Evolutionary conservation across 2,329 filamentous ascomycete species (phyloP).

Genomic region (Paecilomyces niveus): DNA sequence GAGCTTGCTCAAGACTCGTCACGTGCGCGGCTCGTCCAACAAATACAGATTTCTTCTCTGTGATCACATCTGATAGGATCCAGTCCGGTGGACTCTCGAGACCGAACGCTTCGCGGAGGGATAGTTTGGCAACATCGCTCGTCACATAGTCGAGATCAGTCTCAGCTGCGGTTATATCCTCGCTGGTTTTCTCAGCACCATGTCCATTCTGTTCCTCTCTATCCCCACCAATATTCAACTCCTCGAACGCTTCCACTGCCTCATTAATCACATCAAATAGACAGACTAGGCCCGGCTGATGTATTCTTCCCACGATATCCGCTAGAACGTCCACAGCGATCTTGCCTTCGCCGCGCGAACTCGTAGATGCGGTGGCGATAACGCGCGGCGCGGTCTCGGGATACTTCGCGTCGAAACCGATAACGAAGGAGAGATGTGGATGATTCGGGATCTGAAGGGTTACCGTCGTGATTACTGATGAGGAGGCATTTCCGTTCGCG

Average conservation of each 20-base stretch:
- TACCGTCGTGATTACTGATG: constrained; percentile 32
- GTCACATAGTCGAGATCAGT: constrained; percentile 7
- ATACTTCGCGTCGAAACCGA: constrained; percentile 66
- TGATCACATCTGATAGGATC: constrained; percentile 65
- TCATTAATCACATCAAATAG: constrained; percentile 85
- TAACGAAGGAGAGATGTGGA: constrained; percentile 37
- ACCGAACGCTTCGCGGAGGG: constrained; percentile 20
- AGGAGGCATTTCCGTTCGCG: constrained; percentile 12
- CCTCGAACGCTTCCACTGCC: constrained; percentile 42
- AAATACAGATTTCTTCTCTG: constrained; percentile 84
- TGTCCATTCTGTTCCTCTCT: constrained; percentile 2
- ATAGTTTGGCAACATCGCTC: constrained; percentile 19
- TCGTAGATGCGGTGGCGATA: constrained; percentile 71
- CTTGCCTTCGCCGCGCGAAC: constrained; percentile 63
- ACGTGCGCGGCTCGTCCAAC: constrained; percentile 69
- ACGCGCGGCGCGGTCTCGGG: constrained; percentile 67
- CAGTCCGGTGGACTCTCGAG: constrained; percentile 51
- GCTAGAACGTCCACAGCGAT: constrained; percentile 63
- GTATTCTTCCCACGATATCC: constrained; percentile 60
- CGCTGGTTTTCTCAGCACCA: constrained; percentile 18
- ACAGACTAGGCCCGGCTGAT: constrained; percentile 68
- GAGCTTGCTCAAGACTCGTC: constrained; percentile 62
- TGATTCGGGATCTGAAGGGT: constrained; percentile 62
- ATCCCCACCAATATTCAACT: constrained; percentile 43
- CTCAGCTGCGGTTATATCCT: constrained; percentile 12